Evolutionary conservation across 129 eudicot genomes (phyloP).

Genomic region (Chrysanthemum makinoi): DNA sequence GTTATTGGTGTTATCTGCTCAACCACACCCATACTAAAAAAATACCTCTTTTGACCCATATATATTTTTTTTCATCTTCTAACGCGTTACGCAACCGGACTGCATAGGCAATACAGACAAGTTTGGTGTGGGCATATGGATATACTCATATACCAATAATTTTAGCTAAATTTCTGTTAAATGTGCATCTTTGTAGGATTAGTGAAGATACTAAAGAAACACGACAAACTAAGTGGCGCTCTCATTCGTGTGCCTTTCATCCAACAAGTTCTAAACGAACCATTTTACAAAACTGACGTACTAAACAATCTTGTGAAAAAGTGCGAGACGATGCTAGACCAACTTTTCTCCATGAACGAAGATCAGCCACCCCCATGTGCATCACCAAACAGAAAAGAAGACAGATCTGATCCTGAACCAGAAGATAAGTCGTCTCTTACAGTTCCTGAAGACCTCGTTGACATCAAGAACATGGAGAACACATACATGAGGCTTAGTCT

Average conservation of each 20-base stretch:
- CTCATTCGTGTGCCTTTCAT: slow-evolving; percentile 72
- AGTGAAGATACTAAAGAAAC: slow-evolving; percentile 82
- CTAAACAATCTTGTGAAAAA: slow-evolving; percentile 56
- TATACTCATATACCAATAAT: too few species aligned
- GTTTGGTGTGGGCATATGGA: too few species aligned
- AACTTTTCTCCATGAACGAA: slow-evolving; percentile 41
- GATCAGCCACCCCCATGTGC: slow-evolving; percentile 26
- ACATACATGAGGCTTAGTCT: slow-evolving; percentile 49
- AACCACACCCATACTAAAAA: too few species aligned
- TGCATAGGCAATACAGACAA: too few species aligned
- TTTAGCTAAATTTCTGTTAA: not conserved
- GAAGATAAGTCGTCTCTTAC: slow-evolving; percentile 22
- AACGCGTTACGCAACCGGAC: too few species aligned
- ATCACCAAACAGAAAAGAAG: slow-evolving; percentile 32
- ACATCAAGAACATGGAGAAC: slow-evolving; percentile 55
- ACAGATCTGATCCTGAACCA: slow-evolving; percentile 11
- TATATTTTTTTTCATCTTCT: too few species aligned
- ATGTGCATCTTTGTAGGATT: slow-evolving; percentile 34
- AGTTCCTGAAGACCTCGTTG: slow-evolving; percentile 59
- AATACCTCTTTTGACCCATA: too few species aligned
- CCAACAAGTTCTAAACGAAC: slow-evolving; percentile 66
- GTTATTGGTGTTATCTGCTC: too few species aligned
- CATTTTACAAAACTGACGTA: slow-evolving; percentile 56
- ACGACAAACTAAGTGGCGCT: slow-evolving; percentile 77
- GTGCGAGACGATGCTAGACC: slow-evolving; percentile 52